A percentile compares a stretch with the other conserved stretches of the same genome.
These are phyloP conservation scores for Aureobasidium subglaciale DNA, from an alignment of 2,329 filamentous ascomycete species.

Conservation along the genomic window DNA sequence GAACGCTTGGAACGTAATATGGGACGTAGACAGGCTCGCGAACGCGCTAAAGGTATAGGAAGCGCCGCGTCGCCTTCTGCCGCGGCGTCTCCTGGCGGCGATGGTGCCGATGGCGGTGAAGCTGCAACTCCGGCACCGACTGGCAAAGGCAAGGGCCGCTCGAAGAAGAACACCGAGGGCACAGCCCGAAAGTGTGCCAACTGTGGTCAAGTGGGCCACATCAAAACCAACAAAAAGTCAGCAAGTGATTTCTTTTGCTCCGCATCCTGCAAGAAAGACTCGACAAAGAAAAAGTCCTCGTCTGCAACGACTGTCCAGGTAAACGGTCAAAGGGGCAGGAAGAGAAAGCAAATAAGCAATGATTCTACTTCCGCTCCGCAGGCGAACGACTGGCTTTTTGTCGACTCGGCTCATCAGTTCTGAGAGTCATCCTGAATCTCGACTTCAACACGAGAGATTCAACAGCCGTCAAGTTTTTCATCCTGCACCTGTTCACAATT, in stretches of 20 bases:
- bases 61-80: conserved; percentile 39
- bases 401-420: conserved; percentile 1
- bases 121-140: conserved; percentile 16
- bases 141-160: conserved; percentile 31
- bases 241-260: conserved; percentile 14
- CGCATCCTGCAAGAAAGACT: conserved; percentile 7
- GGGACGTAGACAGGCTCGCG: conserved; percentile 79
- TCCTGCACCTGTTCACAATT: conserved; percentile 16
- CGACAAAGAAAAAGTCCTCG: conserved; percentile 3
- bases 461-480: conserved; percentile 7
- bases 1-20: conserved; percentile 84
- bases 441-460: conserved; percentile 14
- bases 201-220: conserved; percentile 92
- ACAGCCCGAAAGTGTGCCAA: conserved; percentile 88
- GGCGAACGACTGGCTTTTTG: conserved; percentile 12
- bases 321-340: conserved; percentile 5
- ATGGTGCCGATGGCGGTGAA: conserved; percentile 32
- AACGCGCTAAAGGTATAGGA: conserved; percentile 66
- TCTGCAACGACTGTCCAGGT: conserved; percentile 3
- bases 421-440: conserved; percentile 6
- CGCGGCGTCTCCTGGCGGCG: conserved; percentile 36
- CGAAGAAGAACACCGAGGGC: conserved; percentile 63
- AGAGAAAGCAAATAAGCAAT: conserved; percentile 10
- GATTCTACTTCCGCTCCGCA: conserved; percentile 5
- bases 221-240: conserved; percentile 98